Base-by-base conservation (phyloP, 2,329 filamentous ascomycete genomes). In the Apiospora rasikravindrae region DNA sequence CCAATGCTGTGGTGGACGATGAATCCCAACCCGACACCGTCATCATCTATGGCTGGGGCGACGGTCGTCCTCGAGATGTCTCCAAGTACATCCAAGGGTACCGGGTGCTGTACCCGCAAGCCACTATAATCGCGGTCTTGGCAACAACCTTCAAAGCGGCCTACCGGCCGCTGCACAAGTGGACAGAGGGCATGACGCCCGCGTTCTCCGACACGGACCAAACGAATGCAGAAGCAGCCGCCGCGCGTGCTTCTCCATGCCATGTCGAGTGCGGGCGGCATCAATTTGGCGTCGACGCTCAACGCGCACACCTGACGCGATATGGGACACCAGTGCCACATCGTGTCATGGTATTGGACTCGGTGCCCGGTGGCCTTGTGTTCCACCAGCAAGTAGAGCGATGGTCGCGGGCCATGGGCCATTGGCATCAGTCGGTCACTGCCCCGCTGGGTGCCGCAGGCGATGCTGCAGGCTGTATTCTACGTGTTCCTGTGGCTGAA, bases 241-340 rank as follows among this genome's bases (percentile, higher is more conserved):
- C 53, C 78, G 67, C 80, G 83, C 2, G 80, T 90, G 16, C 79
- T 90, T 24, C 77, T 88, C 1, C 88, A 90, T 71, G 81, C 82
- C 74, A 88, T 90, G 84, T 90, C 88, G 73, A 90, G 89, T 77
- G 89, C 88, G 0, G 89, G 89, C 19, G 87, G 84, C 22, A 88
- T 88, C 71, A 88, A 86, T 81, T 83, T 84, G 68, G 86, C 85
- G 0, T 83, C 87, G 0, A 84, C 86, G 0, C 76, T 88, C 16
- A 82, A 88, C 73, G 86, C 84, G 0, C 88, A 86, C 77, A 86
- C 77, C 78, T 78, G 4, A 76, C 84, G 24, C 79, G 76, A 5
- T 78, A 83, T 76, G 80, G 78, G 24, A 73, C 79, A 42, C 74
- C 81, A 26, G 78, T 89, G 73, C 87, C 87, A 1, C 86, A 88